Base-by-base conservation (phyloP, 208 protist species). In the Trypanosoma theileri region DNA sequence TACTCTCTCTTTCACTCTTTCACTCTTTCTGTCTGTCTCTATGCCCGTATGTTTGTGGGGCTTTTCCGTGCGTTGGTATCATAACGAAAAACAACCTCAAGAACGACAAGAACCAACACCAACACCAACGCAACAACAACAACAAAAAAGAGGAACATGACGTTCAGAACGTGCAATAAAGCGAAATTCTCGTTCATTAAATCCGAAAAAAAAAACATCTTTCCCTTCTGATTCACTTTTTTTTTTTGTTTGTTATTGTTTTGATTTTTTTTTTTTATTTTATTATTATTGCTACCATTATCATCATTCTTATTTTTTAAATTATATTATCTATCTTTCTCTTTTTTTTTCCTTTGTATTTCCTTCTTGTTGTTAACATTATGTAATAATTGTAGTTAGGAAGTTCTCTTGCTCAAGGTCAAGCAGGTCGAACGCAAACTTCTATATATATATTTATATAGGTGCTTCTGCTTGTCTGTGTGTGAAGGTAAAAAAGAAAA, bases 231-330 rank as follows among this genome's bases (percentile, higher is more conserved):
- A 0, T 35, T 26, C 41, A 28, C 13, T 52, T 14, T 54, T 53
- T 40, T 19, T 26, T 35, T 28, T 53, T 44, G 12, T 35, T 28
- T 65, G 24, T 0, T 46, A 42, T 48, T 1, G 13, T 41, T 66
- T 10, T 31, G 1, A 31, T 55, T 59, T 35, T 62, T 57, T 77
- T 56, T 53, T 70, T 26, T 44, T 61, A 2, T 63, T 51, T 51
- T 68, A 17, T 35, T 51, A 59, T n/a, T 53, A 10, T 56, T 45
- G 54, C 53, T 26, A 4, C 71, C 66, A 40, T 72, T 74, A 52
- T 69, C 69, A 66, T 76, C 40, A 41, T 57, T 61, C 26, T 71
- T 69, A 16, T 22, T 67, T 57, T 50, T 58, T 24, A 31, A 51
- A 22, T 48, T 17, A 51, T 17, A 42, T 67, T 35, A 56, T 42